Percentiles rank a stretch among this genome's conserved stretches.
Evolutionary conservation across 140 eudicot genomes (phyloP).

Genomic region (Oenanthe javanica): DNA sequence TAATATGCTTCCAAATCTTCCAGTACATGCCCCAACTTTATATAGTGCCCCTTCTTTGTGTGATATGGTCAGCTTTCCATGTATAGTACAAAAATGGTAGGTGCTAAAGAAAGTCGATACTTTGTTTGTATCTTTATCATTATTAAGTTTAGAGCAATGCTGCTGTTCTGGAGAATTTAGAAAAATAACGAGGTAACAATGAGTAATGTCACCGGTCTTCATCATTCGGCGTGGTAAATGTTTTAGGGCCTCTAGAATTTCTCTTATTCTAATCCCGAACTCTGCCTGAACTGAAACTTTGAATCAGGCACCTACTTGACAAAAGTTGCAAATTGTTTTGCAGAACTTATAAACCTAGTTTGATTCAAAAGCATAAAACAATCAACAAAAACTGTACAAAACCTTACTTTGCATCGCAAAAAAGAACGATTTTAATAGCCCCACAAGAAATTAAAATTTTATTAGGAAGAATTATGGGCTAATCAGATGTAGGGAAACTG

Average conservation of each 20-base stretch:
- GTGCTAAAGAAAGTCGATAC: background rate
- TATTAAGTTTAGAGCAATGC: background rate
- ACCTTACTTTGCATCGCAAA: background rate
- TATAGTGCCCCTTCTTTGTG: conserved; percentile 12
- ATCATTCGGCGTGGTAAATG: background rate
- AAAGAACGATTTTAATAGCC: conserved; percentile 12
- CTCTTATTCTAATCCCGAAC: background rate
- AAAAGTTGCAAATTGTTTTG: background rate
- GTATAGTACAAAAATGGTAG: conserved; percentile 5
- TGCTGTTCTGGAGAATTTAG: background rate
- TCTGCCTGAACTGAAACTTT: background rate
- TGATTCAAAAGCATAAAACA: conserved; percentile 12
- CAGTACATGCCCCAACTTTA: conserved; percentile 1
- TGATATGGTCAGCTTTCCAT: conserved; percentile 4
- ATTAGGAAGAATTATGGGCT: background rate
- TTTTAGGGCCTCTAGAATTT: background rate
- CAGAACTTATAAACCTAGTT: background rate
- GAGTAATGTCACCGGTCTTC: background rate
- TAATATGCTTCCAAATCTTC: conserved; percentile 13
- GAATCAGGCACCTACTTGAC: background rate
- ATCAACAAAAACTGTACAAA: conserved; percentile 14
- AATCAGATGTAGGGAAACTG: background rate
- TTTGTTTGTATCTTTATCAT: background rate
- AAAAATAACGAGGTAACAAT: too few relatives aligned
- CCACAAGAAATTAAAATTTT: conserved; percentile 16